phyloP scores from a whole-genome alignment of 1,284 basidiomycete species.

The Malassezia globosa region DNA sequence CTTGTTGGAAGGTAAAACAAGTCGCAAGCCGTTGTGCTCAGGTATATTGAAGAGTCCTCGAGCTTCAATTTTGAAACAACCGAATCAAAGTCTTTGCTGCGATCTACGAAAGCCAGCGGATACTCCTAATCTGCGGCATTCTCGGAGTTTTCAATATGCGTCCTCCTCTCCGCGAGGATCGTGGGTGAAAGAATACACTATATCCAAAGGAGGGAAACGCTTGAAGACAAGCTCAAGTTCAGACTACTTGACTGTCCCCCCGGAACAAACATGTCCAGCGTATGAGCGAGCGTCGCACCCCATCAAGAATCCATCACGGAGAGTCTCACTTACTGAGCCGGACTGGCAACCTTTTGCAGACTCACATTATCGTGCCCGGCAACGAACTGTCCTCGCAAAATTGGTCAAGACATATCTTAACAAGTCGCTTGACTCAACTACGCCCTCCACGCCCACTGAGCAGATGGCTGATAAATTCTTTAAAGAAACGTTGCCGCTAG shows the following conservation, averaged over 20 bases:
- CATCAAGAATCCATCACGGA: not conserved
- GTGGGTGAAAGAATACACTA: not conserved
- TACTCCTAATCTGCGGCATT: not conserved
- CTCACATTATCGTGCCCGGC: slow-evolving; percentile 31
- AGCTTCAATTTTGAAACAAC: not conserved
- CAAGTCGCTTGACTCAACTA: not conserved
- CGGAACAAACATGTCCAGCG: no score
- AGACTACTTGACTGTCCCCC: not conserved
- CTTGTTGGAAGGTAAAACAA: slow-evolving; percentile 7
- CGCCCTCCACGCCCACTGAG: not conserved
- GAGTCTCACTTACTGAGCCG: slow-evolving; percentile 31
- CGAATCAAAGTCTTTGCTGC: not conserved
- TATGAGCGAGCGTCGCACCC: not conserved
- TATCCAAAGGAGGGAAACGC: no score
- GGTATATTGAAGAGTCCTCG: not conserved
- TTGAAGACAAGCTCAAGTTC: not conserved
- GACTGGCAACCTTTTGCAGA: slow-evolving; percentile 34
- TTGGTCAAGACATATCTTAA: not conserved
- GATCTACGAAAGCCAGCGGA: not conserved
- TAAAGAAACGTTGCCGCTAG: not conserved
- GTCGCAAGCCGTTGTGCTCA: not conserved
- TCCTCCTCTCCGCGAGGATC: no score
- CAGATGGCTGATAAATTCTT: slow-evolving; percentile 1
- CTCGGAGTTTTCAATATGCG: no score
- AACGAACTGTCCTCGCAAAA: slow-evolving; percentile 27